Percentiles rank a stretch among this genome's conserved stretches.
Evolutionary conservation across 2,329 filamentous ascomycete genomes (phyloP).

Genomic region (Emmonsiellopsis sp.): DNA sequence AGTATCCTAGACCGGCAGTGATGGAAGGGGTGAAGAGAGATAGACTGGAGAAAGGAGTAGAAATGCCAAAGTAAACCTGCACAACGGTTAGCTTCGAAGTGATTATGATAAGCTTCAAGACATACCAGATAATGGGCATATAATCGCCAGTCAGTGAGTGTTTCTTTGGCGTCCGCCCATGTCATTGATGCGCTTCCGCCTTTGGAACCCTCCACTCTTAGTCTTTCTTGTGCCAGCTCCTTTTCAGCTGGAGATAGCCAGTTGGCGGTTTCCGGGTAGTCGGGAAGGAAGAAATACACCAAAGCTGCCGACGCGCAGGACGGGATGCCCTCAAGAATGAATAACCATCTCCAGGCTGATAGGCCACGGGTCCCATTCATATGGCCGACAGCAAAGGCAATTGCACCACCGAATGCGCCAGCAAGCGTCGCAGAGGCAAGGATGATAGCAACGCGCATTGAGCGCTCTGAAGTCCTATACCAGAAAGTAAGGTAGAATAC

Average conservation of each 20-base stretch:
- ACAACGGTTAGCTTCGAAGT: slow-evolving; percentile 4
- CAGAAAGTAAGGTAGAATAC: slow-evolving; percentile 44
- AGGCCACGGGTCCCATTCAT: slow-evolving; percentile 26
- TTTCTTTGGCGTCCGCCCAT: slow-evolving; percentile 38
- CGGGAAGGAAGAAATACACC: slow-evolving; percentile 39
- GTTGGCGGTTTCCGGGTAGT: slow-evolving; percentile 39
- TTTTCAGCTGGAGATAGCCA: slow-evolving; percentile 40
- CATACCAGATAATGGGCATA: slow-evolving; percentile 44
- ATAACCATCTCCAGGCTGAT: slow-evolving; percentile 39
- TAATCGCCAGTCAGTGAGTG: slow-evolving; percentile 41
- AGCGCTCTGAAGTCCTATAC: slow-evolving; percentile 47
- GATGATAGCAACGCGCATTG: slow-evolving; percentile 48
- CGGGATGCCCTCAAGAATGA: slow-evolving; percentile 36
- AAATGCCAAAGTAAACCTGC: slow-evolving; percentile 42
- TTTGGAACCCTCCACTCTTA: slow-evolving; percentile 34
- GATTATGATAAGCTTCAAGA: not conserved
- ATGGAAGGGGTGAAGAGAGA: slow-evolving; percentile 57
- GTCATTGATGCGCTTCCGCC: slow-evolving; percentile 32
- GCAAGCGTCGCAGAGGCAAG: slow-evolving; percentile 46
- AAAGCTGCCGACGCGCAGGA: slow-evolving; percentile 28
- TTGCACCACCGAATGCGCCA: slow-evolving; percentile 45
- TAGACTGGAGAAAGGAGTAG: slow-evolving; percentile 49
- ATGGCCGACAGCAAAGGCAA: slow-evolving; percentile 43
- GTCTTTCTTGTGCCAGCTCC: slow-evolving; percentile 29
- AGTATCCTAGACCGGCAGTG: slow-evolving; percentile 46